Evolutionary conservation across 2,329 filamentous ascomycete species (phyloP), one percentile per base, ranked within the genome.

Genomic region (Aspergillus sp.): DNA sequence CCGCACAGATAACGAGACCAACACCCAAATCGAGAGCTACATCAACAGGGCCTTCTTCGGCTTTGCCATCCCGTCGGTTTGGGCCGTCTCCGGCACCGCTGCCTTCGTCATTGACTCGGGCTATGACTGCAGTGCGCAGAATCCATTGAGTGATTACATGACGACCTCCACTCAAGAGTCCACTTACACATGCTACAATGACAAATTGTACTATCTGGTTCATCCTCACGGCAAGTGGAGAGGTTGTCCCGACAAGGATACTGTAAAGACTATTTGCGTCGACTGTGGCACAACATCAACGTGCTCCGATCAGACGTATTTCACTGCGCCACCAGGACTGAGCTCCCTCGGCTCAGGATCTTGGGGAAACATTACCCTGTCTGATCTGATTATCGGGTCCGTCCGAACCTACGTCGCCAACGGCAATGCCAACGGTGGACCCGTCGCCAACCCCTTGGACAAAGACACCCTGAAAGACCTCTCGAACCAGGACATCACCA

Each of bases 1-100:
- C n/a, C n/a, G 4, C 21, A 10, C n/a, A 9, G 6, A 41, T 12
- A 3, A n/a, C 30, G 6, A 53, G 8, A 39, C 19, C 13, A 53
- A 28, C 32, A 0, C 51, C n/a, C 36, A 41, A 30, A 53, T 25
- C 4, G 36, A 53, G 51, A 17, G 21, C 8, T 41, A 30, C 36
- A 53, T 53, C 36, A 25, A 5, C 21, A 53, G 30, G 51, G 51
- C 36, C 13, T 41, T 53, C 51, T 53, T 53, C 15, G 51, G 51
- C 36, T 53, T 53, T 15, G 36, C 36, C n/a, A 53, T 53, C 13
- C 51, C 51, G 15, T 41, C 36, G 1, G 21, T 53, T 2, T 53
- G 51, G 51, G 15, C 19, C 8, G 51, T 53, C 32, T 53, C 36
- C 19, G 51, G 51, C 1, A 8, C 51, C 51, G 32, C 36, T 8